These are phyloP conservation scores for Catunica adiposa DNA, from an alignment of 2,329 filamentous ascomycete species.

Conservation along the genomic window DNA sequence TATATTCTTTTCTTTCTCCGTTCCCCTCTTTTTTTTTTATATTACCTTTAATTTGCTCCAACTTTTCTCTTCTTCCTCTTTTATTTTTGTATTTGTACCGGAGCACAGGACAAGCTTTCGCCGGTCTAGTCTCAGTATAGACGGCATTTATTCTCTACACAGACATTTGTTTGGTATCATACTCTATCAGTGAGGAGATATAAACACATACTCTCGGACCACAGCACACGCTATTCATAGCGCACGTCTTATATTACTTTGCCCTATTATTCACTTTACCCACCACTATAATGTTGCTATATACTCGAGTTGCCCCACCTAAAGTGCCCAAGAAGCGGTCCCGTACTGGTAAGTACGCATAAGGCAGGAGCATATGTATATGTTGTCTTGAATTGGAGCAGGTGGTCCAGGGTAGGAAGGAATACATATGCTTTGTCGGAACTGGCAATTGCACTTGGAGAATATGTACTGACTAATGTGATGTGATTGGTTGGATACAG, in stretches of 20 bases:
- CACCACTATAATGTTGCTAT: slow-evolving; percentile 35
- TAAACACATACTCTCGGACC: background rate
- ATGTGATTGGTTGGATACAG: background rate
- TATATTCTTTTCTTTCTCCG: background rate
- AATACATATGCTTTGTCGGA: background rate
- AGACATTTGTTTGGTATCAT: background rate
- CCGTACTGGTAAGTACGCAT: slow-evolving; percentile 34
- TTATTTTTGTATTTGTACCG: background rate
- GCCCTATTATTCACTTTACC: background rate
- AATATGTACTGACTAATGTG: background rate
- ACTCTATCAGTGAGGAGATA: background rate
- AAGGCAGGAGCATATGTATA: background rate
- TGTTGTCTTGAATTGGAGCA: too few species aligned
- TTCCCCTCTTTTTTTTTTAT: background rate
- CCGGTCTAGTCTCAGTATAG: background rate
- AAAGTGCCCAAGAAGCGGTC: slow-evolving; percentile 43
- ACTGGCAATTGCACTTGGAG: background rate
- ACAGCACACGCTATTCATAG: background rate
- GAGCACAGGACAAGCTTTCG: background rate
- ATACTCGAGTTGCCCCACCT: slow-evolving; percentile 39
- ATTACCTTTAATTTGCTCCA: background rate
- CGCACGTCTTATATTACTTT: background rate
- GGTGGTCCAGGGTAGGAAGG: background rate
- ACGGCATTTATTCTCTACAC: background rate
- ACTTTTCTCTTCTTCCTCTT: background rate